Evolutionary conservation across 2,329 filamentous ascomycete genomes (phyloP).

Genomic region (Fusarium austroafricanum): DNA sequence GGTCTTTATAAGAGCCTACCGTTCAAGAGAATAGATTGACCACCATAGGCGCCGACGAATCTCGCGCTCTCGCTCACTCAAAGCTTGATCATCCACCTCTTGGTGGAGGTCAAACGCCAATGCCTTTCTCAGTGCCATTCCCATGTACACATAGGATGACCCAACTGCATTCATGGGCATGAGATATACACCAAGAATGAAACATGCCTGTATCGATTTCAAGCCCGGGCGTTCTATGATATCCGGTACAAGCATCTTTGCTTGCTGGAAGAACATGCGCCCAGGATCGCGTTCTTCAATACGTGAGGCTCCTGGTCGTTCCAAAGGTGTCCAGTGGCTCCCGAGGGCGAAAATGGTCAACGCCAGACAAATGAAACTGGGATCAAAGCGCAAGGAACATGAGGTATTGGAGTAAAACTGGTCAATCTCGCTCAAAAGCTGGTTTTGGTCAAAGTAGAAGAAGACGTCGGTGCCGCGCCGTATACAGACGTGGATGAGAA

Average conservation of each 20-base stretch:
- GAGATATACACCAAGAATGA: neutral
- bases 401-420: neutral
- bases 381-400: neutral
- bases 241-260: neutral
- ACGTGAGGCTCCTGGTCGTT: neutral
- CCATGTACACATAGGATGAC: neutral
- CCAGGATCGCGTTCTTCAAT: neutral
- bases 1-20: neutral
- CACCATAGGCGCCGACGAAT: neutral
- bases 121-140: conserved; percentile 2
- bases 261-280: neutral
- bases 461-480: neutral
- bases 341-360: conserved; percentile 5
- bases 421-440: neutral
- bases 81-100: neutral
- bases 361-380: neutral
- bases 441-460: conserved; percentile 5
- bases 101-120: neutral
- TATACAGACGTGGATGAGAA: neutral
- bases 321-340: neutral
- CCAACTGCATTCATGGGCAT: neutral
- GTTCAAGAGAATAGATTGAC: conserved; percentile 1
- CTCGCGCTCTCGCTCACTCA: neutral
- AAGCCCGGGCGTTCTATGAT: neutral
- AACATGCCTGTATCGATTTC: neutral